These are phyloP conservation scores for Haematococcus lacustris DNA, from an alignment of 139 green algal species.

Conservation along the genomic window DNA sequence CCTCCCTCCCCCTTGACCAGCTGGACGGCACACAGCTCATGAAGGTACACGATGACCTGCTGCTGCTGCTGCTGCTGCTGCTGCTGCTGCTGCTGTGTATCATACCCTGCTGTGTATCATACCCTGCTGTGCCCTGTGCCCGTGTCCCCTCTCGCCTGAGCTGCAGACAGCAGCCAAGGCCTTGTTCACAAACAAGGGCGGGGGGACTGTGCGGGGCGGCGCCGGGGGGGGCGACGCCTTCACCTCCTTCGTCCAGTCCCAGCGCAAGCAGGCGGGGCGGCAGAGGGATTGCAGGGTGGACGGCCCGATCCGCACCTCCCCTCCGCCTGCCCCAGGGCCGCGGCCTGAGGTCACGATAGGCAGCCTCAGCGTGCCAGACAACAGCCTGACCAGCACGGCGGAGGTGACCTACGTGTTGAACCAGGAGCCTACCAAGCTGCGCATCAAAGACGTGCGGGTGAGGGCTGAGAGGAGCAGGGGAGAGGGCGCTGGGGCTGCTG, in stretches of 20 bases:
- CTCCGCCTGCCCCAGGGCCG: background rate
- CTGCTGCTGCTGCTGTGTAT: no score
- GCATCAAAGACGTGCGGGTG: constrained; percentile 47
- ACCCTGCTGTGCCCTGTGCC: no score
- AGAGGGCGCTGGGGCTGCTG: no score
- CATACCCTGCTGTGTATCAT: no score
- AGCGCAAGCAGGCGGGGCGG: background rate
- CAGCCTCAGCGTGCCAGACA: constrained; percentile 17
- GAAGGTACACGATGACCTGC: constrained; percentile 10
- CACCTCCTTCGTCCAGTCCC: background rate
- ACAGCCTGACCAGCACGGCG: constrained; percentile 12
- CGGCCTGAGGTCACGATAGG: constrained; percentile 8
- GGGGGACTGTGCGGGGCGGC: constrained; percentile 15
- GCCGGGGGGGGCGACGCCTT: constrained; percentile 14
- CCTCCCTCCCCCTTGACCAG: constrained; percentile 29
- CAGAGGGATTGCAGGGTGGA: constrained; percentile 18
- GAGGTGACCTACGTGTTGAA: constrained; percentile 52
- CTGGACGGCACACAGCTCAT: constrained; percentile 22
- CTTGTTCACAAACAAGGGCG: constrained; percentile 19
- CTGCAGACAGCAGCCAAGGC: background rate
- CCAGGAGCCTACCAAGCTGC: constrained; percentile 38
- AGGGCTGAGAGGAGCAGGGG: no score
- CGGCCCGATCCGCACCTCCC: constrained; percentile 11
- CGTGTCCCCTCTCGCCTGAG: no score
- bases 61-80: no score